These are phyloP conservation scores for Ogataea pignaliae DNA, from an alignment of 805 yeast genomes.

Conservation along the genomic window DNA sequence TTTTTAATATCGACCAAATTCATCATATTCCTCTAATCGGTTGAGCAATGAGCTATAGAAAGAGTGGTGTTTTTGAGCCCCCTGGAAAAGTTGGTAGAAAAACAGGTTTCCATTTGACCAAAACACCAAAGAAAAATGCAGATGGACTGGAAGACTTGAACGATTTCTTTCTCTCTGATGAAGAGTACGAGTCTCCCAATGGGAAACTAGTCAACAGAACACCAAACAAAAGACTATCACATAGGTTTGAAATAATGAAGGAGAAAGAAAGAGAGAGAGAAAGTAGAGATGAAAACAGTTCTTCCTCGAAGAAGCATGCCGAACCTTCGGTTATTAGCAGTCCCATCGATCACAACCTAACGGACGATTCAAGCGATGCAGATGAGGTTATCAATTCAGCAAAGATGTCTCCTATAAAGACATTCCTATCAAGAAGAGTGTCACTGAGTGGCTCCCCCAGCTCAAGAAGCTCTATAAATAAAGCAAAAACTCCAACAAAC, in stretches of 20 bases:
- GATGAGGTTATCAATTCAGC: constrained; percentile 29
- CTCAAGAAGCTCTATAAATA: not conserved
- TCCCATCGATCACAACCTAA: too few relatives aligned
- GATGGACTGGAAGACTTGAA: constrained; percentile 66
- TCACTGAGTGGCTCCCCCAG: constrained; percentile 19
- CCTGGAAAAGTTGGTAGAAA: constrained; percentile 61
- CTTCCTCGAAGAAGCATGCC: constrained; percentile 2
- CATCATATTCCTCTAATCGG: too few relatives aligned
- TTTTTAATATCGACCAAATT: too few relatives aligned
- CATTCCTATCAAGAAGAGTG: constrained; percentile 10
- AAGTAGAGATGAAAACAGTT: not conserved
- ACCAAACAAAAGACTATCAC: constrained; percentile 15
- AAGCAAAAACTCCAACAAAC: constrained; percentile 1
- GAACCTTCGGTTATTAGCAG: not conserved
- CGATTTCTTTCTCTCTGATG: constrained; percentile 54
- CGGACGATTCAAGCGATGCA: constrained; percentile 19
- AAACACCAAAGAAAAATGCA: constrained; percentile 44
- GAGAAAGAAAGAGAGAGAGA: constrained; percentile 7
- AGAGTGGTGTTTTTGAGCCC: constrained; percentile 37
- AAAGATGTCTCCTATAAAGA: constrained; percentile 6
- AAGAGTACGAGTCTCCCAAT: constrained; percentile 34
- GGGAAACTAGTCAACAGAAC: constrained; percentile 9
- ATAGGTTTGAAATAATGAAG: constrained; percentile 12
- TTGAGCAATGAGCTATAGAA: constrained; percentile 21
- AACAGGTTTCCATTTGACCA: constrained; percentile 45